These are phyloP conservation scores for Populus nigra DNA, from an alignment of 345 rosid species.

Conservation along the genomic window DNA sequence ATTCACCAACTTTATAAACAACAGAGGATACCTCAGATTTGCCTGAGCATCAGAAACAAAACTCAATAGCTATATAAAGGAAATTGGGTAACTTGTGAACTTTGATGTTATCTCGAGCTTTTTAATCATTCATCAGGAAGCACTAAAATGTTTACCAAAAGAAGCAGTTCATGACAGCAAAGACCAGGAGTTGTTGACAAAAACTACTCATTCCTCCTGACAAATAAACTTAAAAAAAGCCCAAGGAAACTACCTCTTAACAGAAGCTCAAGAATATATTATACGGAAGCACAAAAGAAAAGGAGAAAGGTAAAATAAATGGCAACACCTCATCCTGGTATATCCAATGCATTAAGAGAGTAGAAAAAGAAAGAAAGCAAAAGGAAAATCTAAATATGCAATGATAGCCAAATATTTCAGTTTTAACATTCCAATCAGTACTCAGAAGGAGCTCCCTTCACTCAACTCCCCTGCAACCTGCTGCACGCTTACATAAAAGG, in stretches of 20 bases:
- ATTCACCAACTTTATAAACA: slow-evolving; percentile 96
- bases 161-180: neutral
- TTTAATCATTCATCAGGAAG: neutral
- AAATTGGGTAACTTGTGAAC: neutral
- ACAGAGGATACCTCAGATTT: slow-evolving; percentile 82
- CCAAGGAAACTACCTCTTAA: neutral
- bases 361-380: neutral
- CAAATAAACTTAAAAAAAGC: neutral
- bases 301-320: neutral
- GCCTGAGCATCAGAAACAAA: slow-evolving; percentile 54
- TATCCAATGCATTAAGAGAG: neutral
- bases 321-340: neutral
- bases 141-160: neutral
- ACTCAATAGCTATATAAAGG: slow-evolving; percentile 8
- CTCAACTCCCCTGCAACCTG: neutral
- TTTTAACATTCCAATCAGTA: neutral
- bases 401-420: neutral
- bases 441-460: neutral
- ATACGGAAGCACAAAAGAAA: neutral
- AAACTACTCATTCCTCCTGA: neutral
- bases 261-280: neutral
- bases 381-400: neutral
- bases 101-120: neutral
- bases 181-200: neutral
- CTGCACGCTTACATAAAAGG: neutral